Evolutionary conservation across 345 rosid genomes (phyloP), one percentile per base, ranked within the genome.

Genomic region (Capsella bursapastoris): DNA sequence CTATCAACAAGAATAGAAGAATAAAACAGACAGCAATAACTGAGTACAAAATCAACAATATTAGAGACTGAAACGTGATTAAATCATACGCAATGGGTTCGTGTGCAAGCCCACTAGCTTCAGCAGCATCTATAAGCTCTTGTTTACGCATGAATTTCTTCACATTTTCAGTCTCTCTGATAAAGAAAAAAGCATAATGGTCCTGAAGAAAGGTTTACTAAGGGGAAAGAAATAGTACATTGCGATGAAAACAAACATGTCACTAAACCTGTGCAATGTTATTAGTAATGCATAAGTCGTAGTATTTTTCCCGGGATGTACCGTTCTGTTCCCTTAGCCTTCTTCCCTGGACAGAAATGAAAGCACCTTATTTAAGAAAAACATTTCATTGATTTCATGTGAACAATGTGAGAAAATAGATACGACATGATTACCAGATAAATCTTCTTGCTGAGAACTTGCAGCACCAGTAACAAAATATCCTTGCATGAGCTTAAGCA

Each of bases 51-150:
- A 48, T 2, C 43, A 52, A 70, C 34, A 38, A 73, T 18, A 35
- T 25, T 2, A 34, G 51, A 64, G 67, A 32, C 11, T 28, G 29
- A 40, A 61, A 49, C 9, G 64, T n/a, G 31, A 78, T 25, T 34
- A n/a, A 81, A n/a, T 18, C 97, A 49, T 83, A 91, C 97, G 3
- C 79, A 57, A 93, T 81, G 32, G 94, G 90, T 4, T 40, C 83
- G 49, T 85, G 86, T 73, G 96, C 89, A 78, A 91, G 97, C 34
- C 98, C 99, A 77, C 97, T 92, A 15, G 95, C 97, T 62, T 95
- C 99, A 71, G 97, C 83, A 37, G 90, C 95, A 81, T 92, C 99
- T 64, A 92, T 90, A 59, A 94, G 90, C 73, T 88, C 97, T 81
- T 89, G 92, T 75, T 88, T 92, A 41, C 70, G 80, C 99, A 92